These are phyloP conservation scores for Marchantia polymorpha DNA, from an alignment of 225 moss, liverwort and hornwort genomes.

Conservation along the genomic window DNA sequence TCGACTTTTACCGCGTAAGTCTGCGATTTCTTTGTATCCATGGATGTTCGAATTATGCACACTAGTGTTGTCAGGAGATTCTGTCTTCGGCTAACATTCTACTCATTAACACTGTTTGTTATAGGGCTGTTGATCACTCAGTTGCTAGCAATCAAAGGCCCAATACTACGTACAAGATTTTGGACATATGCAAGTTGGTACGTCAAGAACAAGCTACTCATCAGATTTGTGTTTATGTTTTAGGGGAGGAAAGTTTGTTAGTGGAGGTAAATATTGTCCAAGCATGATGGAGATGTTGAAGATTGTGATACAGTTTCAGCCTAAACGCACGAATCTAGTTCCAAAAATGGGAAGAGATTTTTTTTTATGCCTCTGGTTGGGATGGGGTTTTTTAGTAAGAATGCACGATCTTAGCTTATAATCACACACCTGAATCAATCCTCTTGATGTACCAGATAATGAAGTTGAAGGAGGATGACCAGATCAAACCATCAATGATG, in stretches of 20 bases:
- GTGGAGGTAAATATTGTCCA: not conserved
- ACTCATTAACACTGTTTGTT: not conserved
- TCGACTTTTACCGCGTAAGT: too few relatives aligned
- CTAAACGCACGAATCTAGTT: too few relatives aligned
- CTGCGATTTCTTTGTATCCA: too few relatives aligned
- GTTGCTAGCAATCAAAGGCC: slow-evolving; percentile 40
- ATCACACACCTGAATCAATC: too few relatives aligned
- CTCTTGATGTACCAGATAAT: slow-evolving; percentile 26
- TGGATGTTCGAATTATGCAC: too few relatives aligned
- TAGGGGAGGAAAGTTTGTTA: not conserved
- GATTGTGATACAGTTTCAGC: too few relatives aligned
- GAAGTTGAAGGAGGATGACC: slow-evolving; percentile 27
- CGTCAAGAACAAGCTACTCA: not conserved
- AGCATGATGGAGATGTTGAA: too few relatives aligned
- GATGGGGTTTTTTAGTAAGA: too few relatives aligned
- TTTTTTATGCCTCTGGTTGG: too few relatives aligned
- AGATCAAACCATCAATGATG: slow-evolving; percentile 36
- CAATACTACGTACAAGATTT: not conserved
- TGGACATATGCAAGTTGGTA: slow-evolving; percentile 30
- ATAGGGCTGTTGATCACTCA: slow-evolving; percentile 34
- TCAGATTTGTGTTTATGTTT: not conserved
- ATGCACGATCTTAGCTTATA: too few relatives aligned
- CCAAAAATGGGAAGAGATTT: too few relatives aligned
- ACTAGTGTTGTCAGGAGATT: too few relatives aligned
- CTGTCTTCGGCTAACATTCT: not conserved